Conservation (phyloP, 306 rosid genomes). For the Malus sieversii region DNA sequence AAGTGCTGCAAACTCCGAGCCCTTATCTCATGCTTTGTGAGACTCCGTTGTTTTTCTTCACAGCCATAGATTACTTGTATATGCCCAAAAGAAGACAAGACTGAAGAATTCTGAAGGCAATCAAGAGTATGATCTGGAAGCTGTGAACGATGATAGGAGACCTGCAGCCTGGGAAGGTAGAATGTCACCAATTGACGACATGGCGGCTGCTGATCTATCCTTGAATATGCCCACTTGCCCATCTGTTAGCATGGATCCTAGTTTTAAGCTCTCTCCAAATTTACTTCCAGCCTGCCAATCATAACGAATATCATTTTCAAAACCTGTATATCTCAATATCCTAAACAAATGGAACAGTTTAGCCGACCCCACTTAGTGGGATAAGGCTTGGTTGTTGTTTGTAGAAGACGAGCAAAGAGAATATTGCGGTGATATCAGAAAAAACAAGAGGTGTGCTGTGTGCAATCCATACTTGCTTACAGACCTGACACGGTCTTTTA, state of each 20-base stretch:
- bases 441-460: not conserved
- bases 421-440: not conserved
- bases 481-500: not conserved
- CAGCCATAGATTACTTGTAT: not conserved
- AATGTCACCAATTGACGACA: conserved; percentile 95
- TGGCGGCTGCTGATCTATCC: conserved; percentile 86
- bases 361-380: too few species aligned
- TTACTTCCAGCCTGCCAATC: conserved; percentile 76
- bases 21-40: not conserved
- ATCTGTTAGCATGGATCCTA: conserved; percentile 85
- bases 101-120: conserved; percentile 8
- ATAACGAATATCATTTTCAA: conserved; percentile 3
- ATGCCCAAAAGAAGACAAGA: not conserved
- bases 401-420: not conserved
- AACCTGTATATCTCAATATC: conserved; percentile 8
- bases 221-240: conserved; percentile 97
- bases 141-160: conserved; percentile 88
- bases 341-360: not conserved
- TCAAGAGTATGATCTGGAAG: conserved; percentile 87
- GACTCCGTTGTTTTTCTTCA: not conserved
- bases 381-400: too few species aligned
- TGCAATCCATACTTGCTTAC: not conserved
- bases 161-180: conserved; percentile 97
- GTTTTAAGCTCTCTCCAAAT: conserved; percentile 92
- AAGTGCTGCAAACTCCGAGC: not conserved